Evolutionary conservation across 305 asterid species (phyloP).

Genomic region (Caryopteris hybrid): DNA sequence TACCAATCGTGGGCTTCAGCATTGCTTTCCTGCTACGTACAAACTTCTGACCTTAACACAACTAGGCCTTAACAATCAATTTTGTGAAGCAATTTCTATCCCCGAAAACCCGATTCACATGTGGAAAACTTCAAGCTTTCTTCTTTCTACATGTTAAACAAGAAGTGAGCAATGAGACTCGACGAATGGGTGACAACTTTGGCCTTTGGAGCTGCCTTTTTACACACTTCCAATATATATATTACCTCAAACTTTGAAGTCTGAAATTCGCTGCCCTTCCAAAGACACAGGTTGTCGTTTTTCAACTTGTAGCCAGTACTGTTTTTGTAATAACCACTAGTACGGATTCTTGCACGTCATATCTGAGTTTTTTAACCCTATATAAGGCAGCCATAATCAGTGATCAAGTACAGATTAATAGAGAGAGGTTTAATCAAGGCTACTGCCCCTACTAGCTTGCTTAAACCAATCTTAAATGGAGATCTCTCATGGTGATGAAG

Average conservation of each 20-base stretch:
- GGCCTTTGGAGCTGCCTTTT: slow-evolving; percentile 6
- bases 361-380: not conserved
- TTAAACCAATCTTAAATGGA: slow-evolving; percentile 26
- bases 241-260: not conserved
- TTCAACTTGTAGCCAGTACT: not conserved
- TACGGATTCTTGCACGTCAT: not conserved
- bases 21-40: slow-evolving; percentile 20
- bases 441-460: not conserved
- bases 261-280: slow-evolving; percentile 2
- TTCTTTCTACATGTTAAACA: not conserved
- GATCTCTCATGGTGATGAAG: slow-evolving; percentile 9
- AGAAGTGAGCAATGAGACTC: slow-evolving; percentile 34
- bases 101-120: not conserved
- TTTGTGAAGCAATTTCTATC: not conserved
- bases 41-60: slow-evolving; percentile 6
- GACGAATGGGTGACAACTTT: slow-evolving; percentile 21
- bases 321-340: not conserved
- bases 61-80: slow-evolving; percentile 16
- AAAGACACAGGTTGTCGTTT: slow-evolving; percentile 9
- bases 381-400: slow-evolving; percentile 7
- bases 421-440: not conserved
- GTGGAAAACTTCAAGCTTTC: not conserved
- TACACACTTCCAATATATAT: not conserved
- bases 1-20: not conserved
- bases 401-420: too few relatives aligned